Evolutionary conservation across 1,284 basidiomycete genomes (phyloP), one percentile per base, ranked within the genome.

Genomic region (Inonotus hispidus): DNA sequence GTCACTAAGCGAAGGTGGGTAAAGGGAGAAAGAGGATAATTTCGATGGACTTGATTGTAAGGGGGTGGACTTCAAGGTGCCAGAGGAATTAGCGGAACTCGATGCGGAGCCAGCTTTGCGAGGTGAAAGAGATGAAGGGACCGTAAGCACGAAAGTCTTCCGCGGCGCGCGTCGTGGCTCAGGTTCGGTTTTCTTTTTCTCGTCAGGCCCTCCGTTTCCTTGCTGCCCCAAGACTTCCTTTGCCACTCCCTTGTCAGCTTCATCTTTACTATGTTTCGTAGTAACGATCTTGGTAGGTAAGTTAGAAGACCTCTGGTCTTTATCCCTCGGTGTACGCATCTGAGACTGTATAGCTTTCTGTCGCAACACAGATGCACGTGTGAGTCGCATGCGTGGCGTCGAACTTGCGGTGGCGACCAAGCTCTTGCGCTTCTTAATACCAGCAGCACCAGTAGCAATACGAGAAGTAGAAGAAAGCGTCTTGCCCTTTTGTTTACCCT

Each of bases 71-170:
- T 35, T 52, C 27, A 53, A 41, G 3, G 59, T 54, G 1, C 25
- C 4, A 23, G 60, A 56, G 27, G 56, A 56, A 43, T 49, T 58
- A 21, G 38, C 11, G 10, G 59, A 53, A 4, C 23, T 23, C 25
- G 50, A 25, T 13, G 3, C n/a, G 41, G 16, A 43, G 8, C 7
- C 3, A 43, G 41, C 16, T 25, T 62, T 62, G 23, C 58, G 23
- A 23, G 62, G 58, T 23, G 62, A 63, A 32, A 64, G 55, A 23
- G 63, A 64, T 23, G 63, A 61, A 8, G 63, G 63, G 2, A 61
- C 49, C 10, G 63, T 64, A 13, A 64, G 56, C 5, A 61, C 56
- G 25, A 64, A 64, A 6, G 53, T 41, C 47, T 63, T 63, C 32
- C 61, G 56, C 27, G 47, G 56, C 11, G 46, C 32, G 3, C 19